These are phyloP conservation scores for Firmiana major DNA, from an alignment of 345 rosid genomes.

Conservation along the genomic window DNA sequence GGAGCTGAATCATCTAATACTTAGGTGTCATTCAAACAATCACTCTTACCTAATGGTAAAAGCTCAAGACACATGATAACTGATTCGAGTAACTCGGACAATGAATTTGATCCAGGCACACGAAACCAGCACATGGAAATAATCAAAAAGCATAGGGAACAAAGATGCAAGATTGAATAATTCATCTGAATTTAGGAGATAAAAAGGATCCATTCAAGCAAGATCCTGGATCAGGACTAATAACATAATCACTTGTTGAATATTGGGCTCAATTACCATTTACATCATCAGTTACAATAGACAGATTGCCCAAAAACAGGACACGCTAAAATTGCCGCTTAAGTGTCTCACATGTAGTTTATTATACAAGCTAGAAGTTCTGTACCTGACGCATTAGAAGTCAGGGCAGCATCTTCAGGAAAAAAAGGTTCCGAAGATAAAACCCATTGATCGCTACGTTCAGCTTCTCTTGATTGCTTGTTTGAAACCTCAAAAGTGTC, in stretches of 20 bases:
- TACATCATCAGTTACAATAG: not conserved
- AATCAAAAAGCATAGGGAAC: not conserved
- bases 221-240: not conserved
- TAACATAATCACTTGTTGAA: not conserved
- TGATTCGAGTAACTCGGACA: not conserved
- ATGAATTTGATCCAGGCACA: not conserved
- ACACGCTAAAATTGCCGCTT: not conserved
- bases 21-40: not conserved
- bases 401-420: slow-evolving; percentile 16
- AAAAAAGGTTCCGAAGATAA: slow-evolving; percentile 23
- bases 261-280: not conserved
- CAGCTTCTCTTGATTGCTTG: slow-evolving; percentile 38
- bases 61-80: not conserved
- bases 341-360: not conserved
- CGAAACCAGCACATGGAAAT: not conserved
- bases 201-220: not conserved
- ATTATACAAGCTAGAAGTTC: not conserved
- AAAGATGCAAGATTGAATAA: not conserved
- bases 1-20: not conserved
- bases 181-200: not conserved
- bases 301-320: not conserved
- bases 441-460: slow-evolving; percentile 19
- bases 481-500: slow-evolving; percentile 28
- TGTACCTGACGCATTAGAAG: slow-evolving; percentile 32
- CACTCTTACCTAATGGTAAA: not conserved